Evolutionary conservation across 2,329 filamentous ascomycete genomes (phyloP).

Genomic region (Pseudocercospora macadamiae): DNA sequence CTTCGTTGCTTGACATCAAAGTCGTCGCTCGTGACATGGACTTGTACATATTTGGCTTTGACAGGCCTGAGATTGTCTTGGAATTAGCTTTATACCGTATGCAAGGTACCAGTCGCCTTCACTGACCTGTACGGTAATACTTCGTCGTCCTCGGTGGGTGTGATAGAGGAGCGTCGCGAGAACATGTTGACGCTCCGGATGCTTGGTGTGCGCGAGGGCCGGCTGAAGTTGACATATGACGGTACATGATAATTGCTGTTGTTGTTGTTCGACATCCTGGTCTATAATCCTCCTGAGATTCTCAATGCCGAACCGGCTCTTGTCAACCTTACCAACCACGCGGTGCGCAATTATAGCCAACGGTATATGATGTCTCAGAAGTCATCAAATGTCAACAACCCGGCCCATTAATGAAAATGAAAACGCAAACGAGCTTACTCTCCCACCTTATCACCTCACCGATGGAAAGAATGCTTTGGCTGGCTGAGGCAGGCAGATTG

Average conservation of each 20-base stretch:
- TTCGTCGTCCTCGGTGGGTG: constrained; percentile 21
- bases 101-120: background rate
- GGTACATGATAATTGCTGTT: too few relatives aligned
- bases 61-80: constrained; percentile 21
- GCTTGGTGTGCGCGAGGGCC: constrained; percentile 21
- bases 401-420: too few relatives aligned
- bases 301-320: background rate
- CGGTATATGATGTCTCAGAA: background rate
- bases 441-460: too few relatives aligned
- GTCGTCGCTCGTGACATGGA: constrained; percentile 32
- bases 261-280: background rate
- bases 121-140: constrained; percentile 27
- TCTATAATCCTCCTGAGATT: background rate
- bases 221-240: constrained; percentile 27
- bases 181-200: constrained; percentile 16
- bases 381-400: too few relatives aligned
- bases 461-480: too few relatives aligned
- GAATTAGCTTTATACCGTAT: too few relatives aligned
- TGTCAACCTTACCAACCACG: background rate
- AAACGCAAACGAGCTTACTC: too few relatives aligned
- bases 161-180: constrained; percentile 13
- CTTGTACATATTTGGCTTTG: constrained; percentile 29
- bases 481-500: too few relatives aligned
- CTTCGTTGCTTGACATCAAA: constrained; percentile 15
- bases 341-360: background rate